phyloP scores from a whole-genome alignment of 1,284 basidiomycete species.

The Trametes sp. region DNA sequence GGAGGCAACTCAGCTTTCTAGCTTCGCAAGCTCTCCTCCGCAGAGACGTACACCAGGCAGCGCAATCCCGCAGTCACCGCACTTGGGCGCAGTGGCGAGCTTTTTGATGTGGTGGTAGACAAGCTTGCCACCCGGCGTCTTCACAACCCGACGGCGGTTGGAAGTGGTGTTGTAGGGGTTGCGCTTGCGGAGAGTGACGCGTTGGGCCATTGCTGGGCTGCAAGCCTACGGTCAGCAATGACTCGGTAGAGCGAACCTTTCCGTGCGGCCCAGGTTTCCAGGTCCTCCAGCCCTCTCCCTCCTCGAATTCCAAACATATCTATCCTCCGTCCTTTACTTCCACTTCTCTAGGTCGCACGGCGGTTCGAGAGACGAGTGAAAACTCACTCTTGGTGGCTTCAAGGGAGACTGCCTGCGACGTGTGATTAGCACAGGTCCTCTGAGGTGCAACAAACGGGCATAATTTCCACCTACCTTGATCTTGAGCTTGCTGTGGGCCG shows the following conservation, averaged over 20 bases:
- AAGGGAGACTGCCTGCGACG: constrained; percentile 30
- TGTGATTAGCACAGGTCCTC: constrained; percentile 18
- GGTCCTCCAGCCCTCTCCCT: background rate
- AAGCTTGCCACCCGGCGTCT: constrained; percentile 95
- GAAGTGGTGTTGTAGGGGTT: constrained; percentile 99
- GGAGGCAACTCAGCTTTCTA: background rate
- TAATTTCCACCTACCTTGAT: constrained; percentile 42
- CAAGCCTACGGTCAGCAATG: constrained; percentile 22
- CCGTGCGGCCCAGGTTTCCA: constrained; percentile 10
- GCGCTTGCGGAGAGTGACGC: constrained; percentile 99
- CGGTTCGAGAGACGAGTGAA: background rate
- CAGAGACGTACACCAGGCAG: constrained; percentile 85
- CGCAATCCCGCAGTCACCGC: constrained; percentile 94
- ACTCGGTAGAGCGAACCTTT: background rate
- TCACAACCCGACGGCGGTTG: constrained; percentile 93
- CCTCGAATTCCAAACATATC: background rate
- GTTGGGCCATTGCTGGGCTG: constrained; percentile 87
- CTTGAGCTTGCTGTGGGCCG: constrained; percentile 46
- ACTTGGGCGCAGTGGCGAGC: constrained; percentile 89
- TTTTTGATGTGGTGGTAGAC: constrained; percentile 94
- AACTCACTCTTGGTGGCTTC: constrained; percentile 37
- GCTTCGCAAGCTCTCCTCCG: background rate
- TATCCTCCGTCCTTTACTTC: background rate
- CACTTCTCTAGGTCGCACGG: constrained; percentile 5
- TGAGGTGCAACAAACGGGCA: constrained; percentile 22